A percentile compares a stretch with the other conserved stretches of the same genome.
phyloP scores from a whole-genome alignment of 305 asterid genomes.

The Fraxinus angustifolia region DNA sequence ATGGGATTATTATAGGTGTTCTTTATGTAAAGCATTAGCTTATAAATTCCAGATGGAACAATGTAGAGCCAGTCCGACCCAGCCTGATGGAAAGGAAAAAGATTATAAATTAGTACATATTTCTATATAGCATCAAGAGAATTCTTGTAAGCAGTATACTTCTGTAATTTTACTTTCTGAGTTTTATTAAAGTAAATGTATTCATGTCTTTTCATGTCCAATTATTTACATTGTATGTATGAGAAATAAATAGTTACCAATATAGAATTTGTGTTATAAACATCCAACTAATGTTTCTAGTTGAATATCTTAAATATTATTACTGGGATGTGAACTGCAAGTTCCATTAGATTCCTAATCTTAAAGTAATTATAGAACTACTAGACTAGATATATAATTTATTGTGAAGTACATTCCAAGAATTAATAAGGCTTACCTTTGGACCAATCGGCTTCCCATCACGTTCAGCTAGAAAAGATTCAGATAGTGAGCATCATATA shows the following conservation, averaged over 20 bases:
- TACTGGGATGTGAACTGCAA: too few relatives aligned
- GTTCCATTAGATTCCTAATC: too few relatives aligned
- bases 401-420: neutral
- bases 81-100: neutral
- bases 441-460: constrained; percentile 43
- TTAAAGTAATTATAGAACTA: neutral
- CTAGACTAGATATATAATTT: constrained; percentile 35
- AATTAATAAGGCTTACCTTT: constrained; percentile 7
- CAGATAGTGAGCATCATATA: neutral
- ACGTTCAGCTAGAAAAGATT: constrained; percentile 25
- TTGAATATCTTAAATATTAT: too few relatives aligned
- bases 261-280: too few relatives aligned
- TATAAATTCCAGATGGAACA: neutral
- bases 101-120: too few relatives aligned
- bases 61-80: neutral
- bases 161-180: neutral
- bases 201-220: too few relatives aligned
- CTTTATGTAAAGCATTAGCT: neutral
- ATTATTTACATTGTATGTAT: too few relatives aligned
- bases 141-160: neutral
- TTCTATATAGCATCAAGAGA: too few relatives aligned
- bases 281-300: too few relatives aligned
- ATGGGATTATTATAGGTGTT: neutral
- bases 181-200: too few relatives aligned
- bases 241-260: too few relatives aligned